Percentiles rank a stretch among this genome's conserved stretches.
These are phyloP conservation scores for Podospora conica DNA, from an alignment of 495 filamentous ascomycete species.

Conservation along the genomic window DNA sequence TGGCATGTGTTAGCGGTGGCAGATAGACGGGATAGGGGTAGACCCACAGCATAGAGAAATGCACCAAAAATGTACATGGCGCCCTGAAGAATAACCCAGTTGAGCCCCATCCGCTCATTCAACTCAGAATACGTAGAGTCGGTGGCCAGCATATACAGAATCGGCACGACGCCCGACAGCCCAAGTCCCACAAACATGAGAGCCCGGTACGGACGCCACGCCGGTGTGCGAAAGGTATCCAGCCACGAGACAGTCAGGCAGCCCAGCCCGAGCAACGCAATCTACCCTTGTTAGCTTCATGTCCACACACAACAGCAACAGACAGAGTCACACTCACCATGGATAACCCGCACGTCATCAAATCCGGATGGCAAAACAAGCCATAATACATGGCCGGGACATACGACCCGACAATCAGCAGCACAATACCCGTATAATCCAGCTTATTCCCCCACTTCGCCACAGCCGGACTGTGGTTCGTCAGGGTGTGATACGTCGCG, in stretches of 20 bases:
- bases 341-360: conserved; percentile 64
- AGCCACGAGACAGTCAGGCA: conserved; percentile 70
- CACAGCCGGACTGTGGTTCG: conserved; percentile 37
- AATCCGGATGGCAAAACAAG: conserved; percentile 58
- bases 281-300: conserved; percentile 42
- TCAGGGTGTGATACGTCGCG: conserved; percentile 55
- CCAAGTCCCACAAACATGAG: conserved; percentile 89
- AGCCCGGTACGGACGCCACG: conserved; percentile 78
- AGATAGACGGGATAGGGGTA: not conserved
- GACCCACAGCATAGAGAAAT: conserved; percentile 61
- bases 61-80: conserved; percentile 82
- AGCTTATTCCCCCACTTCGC: conserved; percentile 52
- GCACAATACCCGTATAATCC: conserved; percentile 88
- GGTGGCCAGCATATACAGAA: conserved; percentile 58
- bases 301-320: not conserved
- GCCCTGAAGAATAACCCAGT: conserved; percentile 72
- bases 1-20: conserved; percentile 2
- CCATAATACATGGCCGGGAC: conserved; percentile 85
- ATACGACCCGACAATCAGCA: conserved; percentile 81
- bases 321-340: conserved; percentile 47
- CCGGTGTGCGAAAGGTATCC: conserved; percentile 74
- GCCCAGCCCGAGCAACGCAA: conserved; percentile 65
- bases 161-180: conserved; percentile 73
- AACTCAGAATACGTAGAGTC: conserved; percentile 40
- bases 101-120: conserved; percentile 69